Conservation (phyloP, 306 rosid genomes). For the Lathyrus tuberosus region DNA sequence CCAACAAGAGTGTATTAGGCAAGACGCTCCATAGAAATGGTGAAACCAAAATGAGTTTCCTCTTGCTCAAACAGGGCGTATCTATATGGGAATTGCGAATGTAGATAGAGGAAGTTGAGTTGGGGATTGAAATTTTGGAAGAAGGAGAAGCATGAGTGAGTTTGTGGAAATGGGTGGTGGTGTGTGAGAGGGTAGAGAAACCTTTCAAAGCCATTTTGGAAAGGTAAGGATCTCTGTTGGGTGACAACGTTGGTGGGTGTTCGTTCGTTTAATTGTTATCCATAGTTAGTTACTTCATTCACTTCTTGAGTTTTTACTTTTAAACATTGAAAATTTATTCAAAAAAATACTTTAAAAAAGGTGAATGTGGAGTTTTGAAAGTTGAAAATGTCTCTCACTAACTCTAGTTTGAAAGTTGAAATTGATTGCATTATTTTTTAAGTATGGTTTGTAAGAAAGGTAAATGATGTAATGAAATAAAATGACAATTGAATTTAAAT, state of each 20-base stretch:
- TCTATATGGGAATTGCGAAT: constrained; percentile 27
- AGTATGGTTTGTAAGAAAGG: too few species aligned
- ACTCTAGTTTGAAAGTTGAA: too few species aligned
- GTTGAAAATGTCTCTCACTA: too few species aligned
- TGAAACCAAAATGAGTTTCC: constrained; percentile 52
- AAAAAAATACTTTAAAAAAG: too few species aligned
- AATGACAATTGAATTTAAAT: too few species aligned
- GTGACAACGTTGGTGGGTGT: background rate
- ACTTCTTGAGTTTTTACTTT: too few species aligned
- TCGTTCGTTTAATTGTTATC: constrained; percentile 39
- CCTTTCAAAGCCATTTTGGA: constrained; percentile 39
- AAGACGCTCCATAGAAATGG: constrained; percentile 46
- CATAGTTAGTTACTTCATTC: background rate
- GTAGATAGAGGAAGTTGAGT: constrained; percentile 28
- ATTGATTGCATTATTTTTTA: too few species aligned
- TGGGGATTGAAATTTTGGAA: constrained; percentile 38
- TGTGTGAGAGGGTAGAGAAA: constrained; percentile 32
- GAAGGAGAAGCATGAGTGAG: constrained; percentile 39
- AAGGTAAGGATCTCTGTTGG: background rate
- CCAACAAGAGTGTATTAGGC: constrained; percentile 52
- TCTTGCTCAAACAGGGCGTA: constrained; percentile 45
- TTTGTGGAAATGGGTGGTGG: constrained; percentile 35
- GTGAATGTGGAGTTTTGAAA: too few species aligned
- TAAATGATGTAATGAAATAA: too few species aligned
- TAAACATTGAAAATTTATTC: too few species aligned